Evolutionary conservation across 805 yeast genomes (phyloP).

Genomic region (Sungouiella blattae): DNA sequence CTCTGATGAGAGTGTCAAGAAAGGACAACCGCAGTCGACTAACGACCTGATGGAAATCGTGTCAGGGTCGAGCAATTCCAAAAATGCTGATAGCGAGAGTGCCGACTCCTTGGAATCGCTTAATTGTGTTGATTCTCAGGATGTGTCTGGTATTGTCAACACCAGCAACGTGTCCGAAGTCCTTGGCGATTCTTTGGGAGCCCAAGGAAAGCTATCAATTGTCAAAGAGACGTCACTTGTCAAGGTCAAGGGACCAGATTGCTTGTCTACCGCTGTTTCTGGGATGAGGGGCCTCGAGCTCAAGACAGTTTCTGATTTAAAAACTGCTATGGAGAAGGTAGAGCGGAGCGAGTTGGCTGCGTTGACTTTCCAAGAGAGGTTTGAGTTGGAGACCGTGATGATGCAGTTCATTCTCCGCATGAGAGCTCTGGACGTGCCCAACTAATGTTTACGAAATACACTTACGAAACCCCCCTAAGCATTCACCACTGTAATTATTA

Average conservation of each 20-base stretch:
- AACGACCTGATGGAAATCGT: constrained; percentile 3
- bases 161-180: background rate
- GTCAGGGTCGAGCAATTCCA: background rate
- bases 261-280: background rate
- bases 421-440: constrained; percentile 16
- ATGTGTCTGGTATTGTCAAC: constrained; percentile 2
- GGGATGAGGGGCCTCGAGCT: background rate
- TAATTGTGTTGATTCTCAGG: no score
- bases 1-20: constrained; percentile 6
- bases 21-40: no score
- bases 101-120: background rate
- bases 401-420: constrained; percentile 33
- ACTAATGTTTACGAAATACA: no score
- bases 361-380: constrained; percentile 16
- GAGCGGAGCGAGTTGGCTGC: constrained; percentile 15
- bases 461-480: no score
- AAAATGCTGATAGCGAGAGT: background rate
- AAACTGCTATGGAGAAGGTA: no score
- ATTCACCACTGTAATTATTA: no score
- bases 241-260: background rate
- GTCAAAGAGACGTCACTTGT: background rate
- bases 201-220: background rate
- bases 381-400: constrained; percentile 30
- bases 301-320: no score
- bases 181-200: no score